Percentiles rank a stretch among this genome's conserved stretches.
These are phyloP conservation scores for Cochlearia excelsa DNA, from an alignment of 345 rosid species.

Conservation along the genomic window DNA sequence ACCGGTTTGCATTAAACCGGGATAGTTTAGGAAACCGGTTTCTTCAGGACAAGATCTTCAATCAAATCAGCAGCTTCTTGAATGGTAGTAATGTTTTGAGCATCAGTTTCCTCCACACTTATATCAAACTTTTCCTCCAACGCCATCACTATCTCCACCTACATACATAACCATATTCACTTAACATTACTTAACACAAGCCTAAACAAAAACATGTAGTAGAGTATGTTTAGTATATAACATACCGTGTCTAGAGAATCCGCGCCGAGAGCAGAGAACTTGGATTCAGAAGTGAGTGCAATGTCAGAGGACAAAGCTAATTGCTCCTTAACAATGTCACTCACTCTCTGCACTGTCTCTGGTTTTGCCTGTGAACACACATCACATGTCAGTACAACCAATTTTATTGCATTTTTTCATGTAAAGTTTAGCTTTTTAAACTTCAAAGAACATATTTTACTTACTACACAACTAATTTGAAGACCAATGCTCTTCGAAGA, in stretches of 20 bases:
- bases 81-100: constrained; percentile 70
- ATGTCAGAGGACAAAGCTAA: constrained; percentile 57
- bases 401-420: constrained; percentile 10
- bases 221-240: too few relatives aligned
- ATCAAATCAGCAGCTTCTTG: constrained; percentile 86
- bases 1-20: constrained; percentile 13
- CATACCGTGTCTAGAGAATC: constrained; percentile 90
- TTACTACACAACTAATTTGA: constrained; percentile 35
- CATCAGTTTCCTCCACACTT: constrained; percentile 66
- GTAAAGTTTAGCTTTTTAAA: too few relatives aligned
- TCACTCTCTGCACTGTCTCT: constrained; percentile 76
- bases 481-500: constrained; percentile 31
- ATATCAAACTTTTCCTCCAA: constrained; percentile 79
- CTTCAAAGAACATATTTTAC: too few relatives aligned
- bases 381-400: constrained; percentile 16
- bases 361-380: constrained; percentile 69
- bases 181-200: too few relatives aligned
- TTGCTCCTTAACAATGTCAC: constrained; percentile 77
- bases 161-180: too few relatives aligned
- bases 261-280: constrained; percentile 71
- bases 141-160: constrained; percentile 94
- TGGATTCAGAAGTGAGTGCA: constrained; percentile 59
- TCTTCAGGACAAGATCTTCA: constrained; percentile 60
- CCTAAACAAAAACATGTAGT: too few relatives aligned
- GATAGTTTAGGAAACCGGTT: constrained; percentile 34